A percentile compares a stretch with the other conserved stretches of the same genome.
phyloP scores from a whole-genome alignment of 257 asterid species.

The Linaria vulgaris region DNA sequence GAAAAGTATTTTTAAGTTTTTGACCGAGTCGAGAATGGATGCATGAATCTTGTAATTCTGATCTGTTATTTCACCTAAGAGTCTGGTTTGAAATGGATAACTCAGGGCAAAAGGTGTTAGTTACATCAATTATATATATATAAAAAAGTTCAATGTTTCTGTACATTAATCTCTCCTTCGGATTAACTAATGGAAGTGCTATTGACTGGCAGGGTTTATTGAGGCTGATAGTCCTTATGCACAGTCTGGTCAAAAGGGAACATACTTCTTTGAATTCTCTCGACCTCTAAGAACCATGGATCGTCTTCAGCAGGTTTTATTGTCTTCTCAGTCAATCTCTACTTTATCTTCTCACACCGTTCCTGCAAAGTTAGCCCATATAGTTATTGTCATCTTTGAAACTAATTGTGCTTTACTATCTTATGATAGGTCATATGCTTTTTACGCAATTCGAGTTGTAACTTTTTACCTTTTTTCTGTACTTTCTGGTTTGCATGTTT shows the following conservation, averaged over 20 bases:
- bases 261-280: slow-evolving; percentile 73
- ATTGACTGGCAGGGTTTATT: slow-evolving; percentile 47
- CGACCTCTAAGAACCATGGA: slow-evolving; percentile 85
- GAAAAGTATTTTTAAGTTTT: too few relatives aligned
- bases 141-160: too few relatives aligned
- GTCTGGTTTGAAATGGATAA: neutral
- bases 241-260: slow-evolving; percentile 63
- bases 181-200: neutral
- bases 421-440: neutral
- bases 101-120: too few relatives aligned
- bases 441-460: neutral
- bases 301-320: slow-evolving; percentile 76
- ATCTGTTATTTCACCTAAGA: neutral
- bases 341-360: neutral
- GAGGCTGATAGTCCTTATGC: slow-evolving; percentile 80
- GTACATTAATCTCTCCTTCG: too few relatives aligned
- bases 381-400: neutral
- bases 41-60: too few relatives aligned
- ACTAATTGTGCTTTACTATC: slow-evolving; percentile 5
- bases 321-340: slow-evolving; percentile 1
- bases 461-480: too few relatives aligned
- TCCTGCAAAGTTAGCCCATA: neutral
- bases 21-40: too few relatives aligned
- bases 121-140: too few relatives aligned
- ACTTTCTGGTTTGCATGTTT: too few relatives aligned